These are phyloP conservation scores for Zalaria sp. DNA, from an alignment of 2,329 filamentous ascomycete genomes.

Conservation along the genomic window DNA sequence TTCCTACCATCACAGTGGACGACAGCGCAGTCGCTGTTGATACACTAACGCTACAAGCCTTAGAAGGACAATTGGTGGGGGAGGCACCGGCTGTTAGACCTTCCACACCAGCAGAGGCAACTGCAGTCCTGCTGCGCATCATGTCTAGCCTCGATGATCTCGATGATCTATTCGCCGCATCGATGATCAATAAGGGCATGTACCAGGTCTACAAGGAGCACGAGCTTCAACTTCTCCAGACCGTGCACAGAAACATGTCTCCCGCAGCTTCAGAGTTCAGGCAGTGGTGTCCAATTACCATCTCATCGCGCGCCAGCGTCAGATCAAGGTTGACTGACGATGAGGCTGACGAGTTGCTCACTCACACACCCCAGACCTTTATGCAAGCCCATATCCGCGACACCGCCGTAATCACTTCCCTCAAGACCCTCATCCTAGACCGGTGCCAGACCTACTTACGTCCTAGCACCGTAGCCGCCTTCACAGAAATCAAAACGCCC, in stretches of 20 bases:
- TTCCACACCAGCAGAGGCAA: constrained; percentile 21
- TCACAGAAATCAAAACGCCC: constrained; percentile 31
- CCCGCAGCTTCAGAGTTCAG: constrained; percentile 46
- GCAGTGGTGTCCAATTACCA: constrained; percentile 37
- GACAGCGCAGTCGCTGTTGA: neutral
- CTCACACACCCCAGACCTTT: constrained; percentile 38
- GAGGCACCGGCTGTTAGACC: neutral
- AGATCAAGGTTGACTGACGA: constrained; percentile 9
- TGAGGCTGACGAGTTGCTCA: constrained; percentile 26
- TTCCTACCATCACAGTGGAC: neutral
- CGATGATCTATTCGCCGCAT: constrained; percentile 41
- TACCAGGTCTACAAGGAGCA: constrained; percentile 43
- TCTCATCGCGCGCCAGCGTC: too few relatives aligned
- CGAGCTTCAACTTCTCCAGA: constrained; percentile 39
- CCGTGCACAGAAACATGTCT: constrained; percentile 37
- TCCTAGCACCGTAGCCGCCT: constrained; percentile 39
- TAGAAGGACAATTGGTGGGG: neutral
- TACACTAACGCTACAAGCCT: neutral
- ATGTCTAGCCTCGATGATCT: constrained; percentile 33
- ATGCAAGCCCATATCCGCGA: constrained; percentile 37
- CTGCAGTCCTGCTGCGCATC: constrained; percentile 38
- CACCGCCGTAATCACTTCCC: constrained; percentile 35
- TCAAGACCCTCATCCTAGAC: constrained; percentile 42
- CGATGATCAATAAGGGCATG: constrained; percentile 40
- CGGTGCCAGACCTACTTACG: constrained; percentile 43